These are phyloP conservation scores for Paramecium pentaurelia DNA, from an alignment of 73 alveolate genomes.

Conservation along the genomic window DNA sequence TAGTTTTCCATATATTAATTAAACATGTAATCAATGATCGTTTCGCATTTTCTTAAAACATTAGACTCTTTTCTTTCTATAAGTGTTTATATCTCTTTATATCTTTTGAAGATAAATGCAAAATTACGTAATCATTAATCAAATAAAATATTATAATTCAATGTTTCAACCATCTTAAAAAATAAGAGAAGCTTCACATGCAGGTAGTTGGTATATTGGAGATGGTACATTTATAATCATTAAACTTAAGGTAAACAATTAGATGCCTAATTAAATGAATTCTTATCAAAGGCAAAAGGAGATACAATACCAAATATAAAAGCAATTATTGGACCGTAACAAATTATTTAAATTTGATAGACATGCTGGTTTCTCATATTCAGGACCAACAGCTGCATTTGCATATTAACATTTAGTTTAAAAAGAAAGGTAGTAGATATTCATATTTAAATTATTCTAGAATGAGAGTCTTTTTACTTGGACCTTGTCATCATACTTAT, in stretches of 20 bases:
- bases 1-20: not conserved
- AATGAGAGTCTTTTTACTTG: conserved; percentile 89
- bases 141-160: not conserved
- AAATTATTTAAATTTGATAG: not conserved
- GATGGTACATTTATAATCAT: conserved; percentile 17
- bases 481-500: conserved; percentile 97
- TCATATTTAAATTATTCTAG: not conserved
- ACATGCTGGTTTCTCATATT: conserved; percentile 95
- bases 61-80: not conserved
- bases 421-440: conserved; percentile 28
- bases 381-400: conserved; percentile 95
- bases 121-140: not conserved
- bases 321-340: conserved; percentile 90
- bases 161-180: not conserved
- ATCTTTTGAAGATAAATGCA: not conserved
- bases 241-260: conserved; percentile 54
- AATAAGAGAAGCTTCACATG: conserved; percentile 83
- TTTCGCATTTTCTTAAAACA: conserved; percentile 6
- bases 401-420: conserved; percentile 83
- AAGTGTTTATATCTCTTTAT: not conserved
- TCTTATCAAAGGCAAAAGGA: conserved; percentile 58
- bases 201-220: conserved; percentile 93
- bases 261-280: conserved; percentile 67
- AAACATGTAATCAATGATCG: not conserved
- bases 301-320: conserved; percentile 48